phyloP scores from a whole-genome alignment of 192 early-diverging fungal species.

The Entomortierella beljakovae region DNA sequence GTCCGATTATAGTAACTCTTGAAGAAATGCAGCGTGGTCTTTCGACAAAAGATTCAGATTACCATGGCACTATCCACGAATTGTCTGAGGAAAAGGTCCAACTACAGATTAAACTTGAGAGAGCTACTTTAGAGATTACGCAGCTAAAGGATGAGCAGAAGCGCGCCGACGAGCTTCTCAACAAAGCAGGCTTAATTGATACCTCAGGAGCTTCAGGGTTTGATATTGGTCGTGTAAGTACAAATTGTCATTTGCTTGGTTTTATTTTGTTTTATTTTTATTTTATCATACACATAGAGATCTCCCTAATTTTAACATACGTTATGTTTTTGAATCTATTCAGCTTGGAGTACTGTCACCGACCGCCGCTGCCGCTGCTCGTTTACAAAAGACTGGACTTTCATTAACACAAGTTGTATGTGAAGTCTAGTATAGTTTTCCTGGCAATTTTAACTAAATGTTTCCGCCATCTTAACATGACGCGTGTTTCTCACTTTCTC shows the following conservation, averaged over 20 bases:
- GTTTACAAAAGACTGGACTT: constrained; percentile 60
- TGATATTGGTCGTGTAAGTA: constrained; percentile 42
- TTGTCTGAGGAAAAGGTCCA: constrained; percentile 43
- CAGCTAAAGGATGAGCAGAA: constrained; percentile 57
- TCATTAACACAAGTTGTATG: constrained; percentile 71
- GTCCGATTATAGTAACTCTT: constrained; percentile 29
- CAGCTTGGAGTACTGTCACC: constrained; percentile 61
- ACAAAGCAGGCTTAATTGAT: constrained; percentile 40
- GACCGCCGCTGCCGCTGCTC: constrained; percentile 63
- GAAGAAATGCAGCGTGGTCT: constrained; percentile 32
- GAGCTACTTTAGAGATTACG: constrained; percentile 29
- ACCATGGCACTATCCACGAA: constrained; percentile 23
- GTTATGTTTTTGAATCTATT: neutral
- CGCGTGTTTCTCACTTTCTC: neutral
- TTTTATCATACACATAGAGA: neutral
- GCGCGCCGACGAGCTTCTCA: constrained; percentile 57
- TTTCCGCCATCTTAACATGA: neutral
- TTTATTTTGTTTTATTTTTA: neutral
- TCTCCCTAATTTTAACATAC: no score
- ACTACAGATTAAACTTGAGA: constrained; percentile 59
- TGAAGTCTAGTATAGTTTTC: neutral
- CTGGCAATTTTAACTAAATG: neutral
- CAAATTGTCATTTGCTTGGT: neutral
- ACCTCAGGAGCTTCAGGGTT: constrained; percentile 12
- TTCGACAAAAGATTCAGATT: constrained; percentile 23